Evolutionary conservation across 805 yeast genomes (phyloP).

Genomic region (Helenozyma rhizophorensis): DNA sequence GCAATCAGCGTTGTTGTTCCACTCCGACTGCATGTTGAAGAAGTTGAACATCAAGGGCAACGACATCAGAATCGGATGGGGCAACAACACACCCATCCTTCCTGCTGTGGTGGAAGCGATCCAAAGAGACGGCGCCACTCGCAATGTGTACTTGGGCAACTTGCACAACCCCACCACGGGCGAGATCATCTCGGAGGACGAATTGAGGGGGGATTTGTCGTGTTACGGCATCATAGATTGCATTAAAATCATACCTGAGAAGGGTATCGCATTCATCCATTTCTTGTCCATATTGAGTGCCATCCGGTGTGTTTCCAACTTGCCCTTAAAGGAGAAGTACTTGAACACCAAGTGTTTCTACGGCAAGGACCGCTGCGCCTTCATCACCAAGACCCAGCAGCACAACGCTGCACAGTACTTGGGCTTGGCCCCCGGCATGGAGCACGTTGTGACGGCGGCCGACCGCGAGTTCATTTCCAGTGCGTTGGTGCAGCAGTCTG

Average conservation of each 20-base stretch:
- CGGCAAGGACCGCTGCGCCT: constrained; percentile 94
- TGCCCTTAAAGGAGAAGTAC: constrained; percentile 67
- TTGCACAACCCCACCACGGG: constrained; percentile 55
- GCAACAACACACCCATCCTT: constrained; percentile 69
- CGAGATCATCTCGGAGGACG: constrained; percentile 52
- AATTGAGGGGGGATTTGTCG: constrained; percentile 59
- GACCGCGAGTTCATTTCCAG: constrained; percentile 61
- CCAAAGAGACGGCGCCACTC: constrained; percentile 81
- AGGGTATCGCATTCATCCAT: constrained; percentile 88
- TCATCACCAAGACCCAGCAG: constrained; percentile 91
- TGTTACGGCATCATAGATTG: constrained; percentile 83
- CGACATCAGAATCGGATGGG: constrained; percentile 92
- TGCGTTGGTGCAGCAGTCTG: constrained; percentile 86
- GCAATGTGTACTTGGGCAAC: constrained; percentile 88
- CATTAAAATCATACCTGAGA: constrained; percentile 71
- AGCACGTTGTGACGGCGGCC: constrained; percentile 69
- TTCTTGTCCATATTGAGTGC: constrained; percentile 83
- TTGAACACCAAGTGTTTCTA: constrained; percentile 75
- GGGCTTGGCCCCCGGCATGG: constrained; percentile 87
- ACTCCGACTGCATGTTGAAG: constrained; percentile 86
- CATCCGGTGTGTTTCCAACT: constrained; percentile 73
- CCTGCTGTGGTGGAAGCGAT: constrained; percentile 75
- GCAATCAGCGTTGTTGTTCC: constrained; percentile 83
- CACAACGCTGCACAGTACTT: constrained; percentile 95
- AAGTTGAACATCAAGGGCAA: constrained; percentile 74